Evolutionary conservation across 352 stramenopile species (phyloP).

Genomic region (Globisporangium canariense): DNA sequence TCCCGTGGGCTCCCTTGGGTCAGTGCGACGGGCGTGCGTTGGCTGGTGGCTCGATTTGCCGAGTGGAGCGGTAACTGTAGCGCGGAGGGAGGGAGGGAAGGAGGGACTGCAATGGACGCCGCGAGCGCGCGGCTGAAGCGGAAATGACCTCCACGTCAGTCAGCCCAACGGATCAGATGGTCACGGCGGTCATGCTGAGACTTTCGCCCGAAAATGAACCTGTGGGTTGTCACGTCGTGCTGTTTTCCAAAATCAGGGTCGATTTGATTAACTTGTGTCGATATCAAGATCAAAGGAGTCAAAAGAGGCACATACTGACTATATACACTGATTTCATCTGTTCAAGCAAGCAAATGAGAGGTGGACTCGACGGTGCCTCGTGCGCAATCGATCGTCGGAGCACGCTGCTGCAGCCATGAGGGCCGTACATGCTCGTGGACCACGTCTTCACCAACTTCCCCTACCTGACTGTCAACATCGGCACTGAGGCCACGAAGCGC

Average conservation of each 20-base stretch:
- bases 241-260: no score
- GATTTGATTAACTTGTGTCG: no score
- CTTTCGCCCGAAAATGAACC: not conserved
- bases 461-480: not conserved
- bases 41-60: no score
- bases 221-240: not conserved
- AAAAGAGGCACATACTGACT: no score
- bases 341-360: not conserved
- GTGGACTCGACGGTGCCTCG: not conserved
- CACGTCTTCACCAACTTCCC: not conserved
- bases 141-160: not conserved
- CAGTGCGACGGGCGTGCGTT: not conserved
- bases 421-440: not conserved
- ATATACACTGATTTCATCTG: no score
- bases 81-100: not conserved
- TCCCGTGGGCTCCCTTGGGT: not conserved
- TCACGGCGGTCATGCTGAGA: not conserved
- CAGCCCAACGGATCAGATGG: not conserved
- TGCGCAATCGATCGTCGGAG: not conserved
- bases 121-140: not conserved
- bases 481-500: not conserved
- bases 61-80: no score
- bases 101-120: not conserved
- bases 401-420: not conserved
- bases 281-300: no score